These are phyloP conservation scores for Naumovozyma castellii DNA, from an alignment of 805 yeast species.

Conservation along the genomic window DNA sequence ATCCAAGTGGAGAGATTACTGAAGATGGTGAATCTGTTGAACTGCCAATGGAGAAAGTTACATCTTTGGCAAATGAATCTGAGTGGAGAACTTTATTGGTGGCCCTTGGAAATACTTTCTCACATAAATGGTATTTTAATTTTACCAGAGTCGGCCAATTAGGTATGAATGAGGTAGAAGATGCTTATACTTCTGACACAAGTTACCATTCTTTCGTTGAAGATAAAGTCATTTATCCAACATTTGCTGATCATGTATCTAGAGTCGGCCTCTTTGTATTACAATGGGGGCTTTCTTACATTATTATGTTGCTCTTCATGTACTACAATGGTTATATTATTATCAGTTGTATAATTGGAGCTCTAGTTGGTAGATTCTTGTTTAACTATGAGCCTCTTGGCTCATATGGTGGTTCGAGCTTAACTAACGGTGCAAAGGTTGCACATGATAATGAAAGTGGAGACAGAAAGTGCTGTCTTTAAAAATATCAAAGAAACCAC, in stretches of 20 bases:
- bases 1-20: neutral
- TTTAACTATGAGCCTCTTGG: constrained; percentile 40
- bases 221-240: constrained; percentile 29
- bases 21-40: constrained; percentile 6
- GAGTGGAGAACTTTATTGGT: constrained; percentile 8
- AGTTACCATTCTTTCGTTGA: neutral
- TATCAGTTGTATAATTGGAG: constrained; percentile 54
- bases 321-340: constrained; percentile 63
- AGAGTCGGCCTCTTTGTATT: constrained; percentile 43
- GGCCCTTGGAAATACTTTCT: constrained; percentile 19
- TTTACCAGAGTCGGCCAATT: constrained; percentile 6
- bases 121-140: constrained; percentile 17
- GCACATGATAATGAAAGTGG: constrained; percentile 24
- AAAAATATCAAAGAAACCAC: too few species aligned
- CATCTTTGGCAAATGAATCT: constrained; percentile 3
- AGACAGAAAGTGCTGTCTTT: constrained; percentile 31
- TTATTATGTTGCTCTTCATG: constrained; percentile 67
- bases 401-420: constrained; percentile 10
- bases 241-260: constrained; percentile 40
- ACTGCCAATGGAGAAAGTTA: constrained; percentile 7
- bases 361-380: constrained; percentile 46
- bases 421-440: constrained; percentile 2
- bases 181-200: neutral
- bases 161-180: constrained; percentile 5
- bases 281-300: constrained; percentile 55